Conservation (phyloP, 257 asterid genomes). For the Nicotiana benthamiana region DNA sequence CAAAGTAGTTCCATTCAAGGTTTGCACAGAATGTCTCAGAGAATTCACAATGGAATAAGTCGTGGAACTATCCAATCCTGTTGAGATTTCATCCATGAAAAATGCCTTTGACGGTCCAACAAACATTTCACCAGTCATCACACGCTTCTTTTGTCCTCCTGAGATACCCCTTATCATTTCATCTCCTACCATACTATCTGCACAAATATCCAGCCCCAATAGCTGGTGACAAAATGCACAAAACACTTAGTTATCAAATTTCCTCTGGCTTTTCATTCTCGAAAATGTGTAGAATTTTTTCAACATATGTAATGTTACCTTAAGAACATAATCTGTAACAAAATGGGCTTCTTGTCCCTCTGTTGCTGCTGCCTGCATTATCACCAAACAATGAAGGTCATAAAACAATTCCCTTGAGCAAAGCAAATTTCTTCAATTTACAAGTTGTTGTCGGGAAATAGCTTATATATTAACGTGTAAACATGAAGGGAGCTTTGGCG, state of each 20-base stretch:
- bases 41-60: conserved; percentile 47
- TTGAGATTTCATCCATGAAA: conserved; percentile 70
- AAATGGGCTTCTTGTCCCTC: conserved; percentile 36
- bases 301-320: neutral
- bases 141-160: conserved; percentile 37
- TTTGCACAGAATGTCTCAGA: conserved; percentile 46
- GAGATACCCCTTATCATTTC: conserved; percentile 35
- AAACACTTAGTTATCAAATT: neutral
- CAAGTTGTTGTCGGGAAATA: too few species aligned
- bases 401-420: neutral
- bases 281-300: neutral
- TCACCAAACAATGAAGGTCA: neutral
- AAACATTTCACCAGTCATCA: conserved; percentile 47
- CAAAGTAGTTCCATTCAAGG: conserved; percentile 59
- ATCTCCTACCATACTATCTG: conserved; percentile 37
- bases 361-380: conserved; percentile 28
- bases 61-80: conserved; percentile 62
- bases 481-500: too few species aligned
- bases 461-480: too few species aligned
- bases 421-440: too few species aligned
- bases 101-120: conserved; percentile 65
- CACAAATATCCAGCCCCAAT: conserved; percentile 31
- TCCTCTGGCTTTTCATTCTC: neutral
- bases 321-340: conserved; percentile 31
- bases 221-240: conserved; percentile 4